Conservation (phyloP, 2,329 filamentous ascomycete species). For the Monosporascus sp. region DNA sequence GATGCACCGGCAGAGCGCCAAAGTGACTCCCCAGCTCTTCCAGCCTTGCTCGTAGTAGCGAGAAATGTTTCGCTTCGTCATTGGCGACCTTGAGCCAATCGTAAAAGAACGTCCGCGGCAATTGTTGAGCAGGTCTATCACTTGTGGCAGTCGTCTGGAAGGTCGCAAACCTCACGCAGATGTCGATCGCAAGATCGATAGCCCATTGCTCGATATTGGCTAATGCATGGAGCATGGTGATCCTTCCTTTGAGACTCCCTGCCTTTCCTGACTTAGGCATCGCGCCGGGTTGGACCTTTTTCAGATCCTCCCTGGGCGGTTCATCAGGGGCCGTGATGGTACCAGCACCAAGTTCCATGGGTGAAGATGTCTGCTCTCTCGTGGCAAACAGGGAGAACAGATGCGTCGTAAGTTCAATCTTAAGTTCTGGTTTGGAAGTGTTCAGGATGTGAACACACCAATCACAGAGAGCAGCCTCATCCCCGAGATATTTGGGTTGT, state of each 20-base stretch:
- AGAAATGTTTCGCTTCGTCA: slow-evolving; percentile 44
- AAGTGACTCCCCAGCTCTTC: slow-evolving; percentile 40
- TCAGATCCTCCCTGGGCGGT: slow-evolving; percentile 35
- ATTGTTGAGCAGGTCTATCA: slow-evolving; percentile 14
- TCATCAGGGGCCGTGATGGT: slow-evolving; percentile 31
- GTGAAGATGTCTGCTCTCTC: slow-evolving; percentile 31
- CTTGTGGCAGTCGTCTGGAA: slow-evolving; percentile 31
- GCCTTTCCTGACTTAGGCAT: slow-evolving; percentile 36
- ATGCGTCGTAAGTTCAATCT: slow-evolving; percentile 40
- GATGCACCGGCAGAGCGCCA: slow-evolving; percentile 39
- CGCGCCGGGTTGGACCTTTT: slow-evolving; percentile 31
- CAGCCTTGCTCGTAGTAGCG: slow-evolving; percentile 36
- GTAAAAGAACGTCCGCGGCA: slow-evolving; percentile 40
- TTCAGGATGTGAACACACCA: slow-evolving; percentile 42
- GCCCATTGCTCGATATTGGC: slow-evolving; percentile 45
- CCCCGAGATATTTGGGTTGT: slow-evolving; percentile 27
- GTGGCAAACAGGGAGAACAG: slow-evolving; percentile 36
- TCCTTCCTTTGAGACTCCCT: slow-evolving; percentile 38
- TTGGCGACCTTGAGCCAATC: slow-evolving; percentile 44
- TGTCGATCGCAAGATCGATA: slow-evolving; percentile 42
- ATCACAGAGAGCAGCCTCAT: slow-evolving; percentile 39
- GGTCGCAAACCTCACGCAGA: slow-evolving; percentile 39
- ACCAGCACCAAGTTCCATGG: slow-evolving; percentile 37
- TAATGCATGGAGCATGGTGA: slow-evolving; percentile 41
- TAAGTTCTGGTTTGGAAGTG: slow-evolving; percentile 39